phyloP scores from a whole-genome alignment of 306 rosid genomes.

The Gastrolobium bilobum region DNA sequence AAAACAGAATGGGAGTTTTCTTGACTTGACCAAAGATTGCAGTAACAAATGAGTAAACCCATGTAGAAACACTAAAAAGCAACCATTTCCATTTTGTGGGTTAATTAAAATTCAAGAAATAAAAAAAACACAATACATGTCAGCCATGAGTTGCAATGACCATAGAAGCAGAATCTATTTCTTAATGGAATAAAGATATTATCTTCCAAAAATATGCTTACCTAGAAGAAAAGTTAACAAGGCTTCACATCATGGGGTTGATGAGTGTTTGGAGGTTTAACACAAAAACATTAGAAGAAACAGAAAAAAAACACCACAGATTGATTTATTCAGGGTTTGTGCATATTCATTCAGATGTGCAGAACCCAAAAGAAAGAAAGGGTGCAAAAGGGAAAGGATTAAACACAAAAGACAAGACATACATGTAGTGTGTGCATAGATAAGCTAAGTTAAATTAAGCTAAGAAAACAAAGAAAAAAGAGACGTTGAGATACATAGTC shows the following conservation, averaged over 20 bases:
- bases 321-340: slow-evolving; percentile 18
- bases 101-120: slow-evolving; percentile 12
- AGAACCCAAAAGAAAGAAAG: slow-evolving; percentile 11
- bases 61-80: slow-evolving; percentile 1
- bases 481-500: not conserved
- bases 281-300: not conserved
- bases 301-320: not conserved
- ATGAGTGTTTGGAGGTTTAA: not conserved
- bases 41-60: not conserved
- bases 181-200: slow-evolving; percentile 20
- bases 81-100: slow-evolving; percentile 5
- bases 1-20: not conserved
- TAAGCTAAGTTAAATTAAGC: slow-evolving; percentile 45
- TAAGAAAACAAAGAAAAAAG: not conserved
- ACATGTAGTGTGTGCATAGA: slow-evolving; percentile 32
- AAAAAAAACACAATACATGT: not conserved
- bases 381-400: not conserved
- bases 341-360: slow-evolving; percentile 30
- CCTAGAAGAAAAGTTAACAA: slow-evolving; percentile 40
- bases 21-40: not conserved
- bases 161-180: slow-evolving; percentile 12
- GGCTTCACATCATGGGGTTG: slow-evolving; percentile 42
- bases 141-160: slow-evolving; percentile 12
- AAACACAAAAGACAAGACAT: slow-evolving; percentile 19
- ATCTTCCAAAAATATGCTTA: slow-evolving; percentile 28